Evolutionary conservation across 2,329 filamentous ascomycete genomes (phyloP).

Genomic region (Parastagonospora avenae): DNA sequence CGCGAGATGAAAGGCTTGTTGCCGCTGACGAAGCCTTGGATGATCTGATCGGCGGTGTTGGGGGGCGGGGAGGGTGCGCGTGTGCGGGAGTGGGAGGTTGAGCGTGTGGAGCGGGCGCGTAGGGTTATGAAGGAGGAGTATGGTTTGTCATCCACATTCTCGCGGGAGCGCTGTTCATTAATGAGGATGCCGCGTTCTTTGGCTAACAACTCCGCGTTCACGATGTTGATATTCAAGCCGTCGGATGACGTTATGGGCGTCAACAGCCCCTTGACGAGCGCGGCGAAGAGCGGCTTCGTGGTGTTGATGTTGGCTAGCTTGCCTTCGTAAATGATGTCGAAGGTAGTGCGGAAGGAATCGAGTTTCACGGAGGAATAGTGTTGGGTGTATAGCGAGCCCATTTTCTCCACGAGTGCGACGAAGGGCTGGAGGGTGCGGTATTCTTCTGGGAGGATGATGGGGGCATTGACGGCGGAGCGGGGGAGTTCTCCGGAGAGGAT

Average conservation of each 20-base stretch:
- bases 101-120: constrained; percentile 56
- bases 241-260: constrained; percentile 70
- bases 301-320: constrained; percentile 73
- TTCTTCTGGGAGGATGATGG: constrained; percentile 80
- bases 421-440: constrained; percentile 79
- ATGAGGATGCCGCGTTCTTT: constrained; percentile 78
- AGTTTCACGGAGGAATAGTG: constrained; percentile 61
- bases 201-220: constrained; percentile 77
- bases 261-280: constrained; percentile 76
- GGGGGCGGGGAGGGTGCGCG: constrained; percentile 36
- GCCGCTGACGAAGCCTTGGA: constrained; percentile 70
- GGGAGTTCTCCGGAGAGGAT: constrained; percentile 76
- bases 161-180: constrained; percentile 71
- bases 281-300: constrained; percentile 78
- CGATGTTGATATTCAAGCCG: constrained; percentile 76
- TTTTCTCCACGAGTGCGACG: constrained; percentile 75
- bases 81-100: constrained; percentile 33
- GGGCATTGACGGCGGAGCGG: constrained; percentile 78
- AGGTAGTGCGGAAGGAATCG: constrained; percentile 64
- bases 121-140: constrained; percentile 76
- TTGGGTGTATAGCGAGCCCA: constrained; percentile 80
- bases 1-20: constrained; percentile 72
- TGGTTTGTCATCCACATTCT: constrained; percentile 63
- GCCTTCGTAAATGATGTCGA: constrained; percentile 79
- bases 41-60: constrained; percentile 55